Evolutionary conservation across 257 asterid species (phyloP).

Genomic region (Rubia yunnanensis): DNA sequence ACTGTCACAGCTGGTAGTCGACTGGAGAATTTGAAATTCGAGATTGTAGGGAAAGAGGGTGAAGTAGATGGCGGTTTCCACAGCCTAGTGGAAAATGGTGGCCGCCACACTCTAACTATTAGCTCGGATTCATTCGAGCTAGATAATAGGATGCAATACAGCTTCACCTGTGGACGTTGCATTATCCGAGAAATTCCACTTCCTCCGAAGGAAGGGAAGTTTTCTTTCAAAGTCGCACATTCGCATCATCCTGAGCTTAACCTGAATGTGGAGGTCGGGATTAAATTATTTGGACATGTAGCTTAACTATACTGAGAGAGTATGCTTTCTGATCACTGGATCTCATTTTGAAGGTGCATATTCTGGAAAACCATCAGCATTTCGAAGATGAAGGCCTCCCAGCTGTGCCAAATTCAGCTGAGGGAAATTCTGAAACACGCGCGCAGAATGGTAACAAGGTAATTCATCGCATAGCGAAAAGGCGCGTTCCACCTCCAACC

Average conservation of each 20-base stretch:
- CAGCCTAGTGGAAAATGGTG: too few species aligned
- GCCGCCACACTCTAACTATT: background rate
- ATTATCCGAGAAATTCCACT: background rate
- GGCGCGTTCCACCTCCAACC: too few species aligned
- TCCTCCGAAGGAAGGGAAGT: background rate
- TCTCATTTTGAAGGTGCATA: slow-evolving; percentile 32
- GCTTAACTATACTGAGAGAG: background rate
- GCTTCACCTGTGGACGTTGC: background rate
- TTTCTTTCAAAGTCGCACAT: slow-evolving; percentile 18
- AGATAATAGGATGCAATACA: background rate
- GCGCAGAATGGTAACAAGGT: background rate
- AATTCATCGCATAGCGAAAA: too few species aligned
- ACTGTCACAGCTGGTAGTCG: background rate
- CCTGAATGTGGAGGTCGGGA: slow-evolving; percentile 39
- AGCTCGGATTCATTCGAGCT: background rate
- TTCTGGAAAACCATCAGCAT: slow-evolving; percentile 9
- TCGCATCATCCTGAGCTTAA: slow-evolving; percentile 47
- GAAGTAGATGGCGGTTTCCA: background rate
- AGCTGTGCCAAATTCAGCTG: background rate
- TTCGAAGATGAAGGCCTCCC: background rate
- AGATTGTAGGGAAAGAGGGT: background rate
- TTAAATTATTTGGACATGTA: background rate
- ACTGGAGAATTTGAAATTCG: background rate
- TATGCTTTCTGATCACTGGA: background rate
- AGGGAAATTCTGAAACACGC: background rate